Evolutionary conservation across 1,284 basidiomycete species (phyloP).

Genomic region (Psilocybe mexicana): DNA sequence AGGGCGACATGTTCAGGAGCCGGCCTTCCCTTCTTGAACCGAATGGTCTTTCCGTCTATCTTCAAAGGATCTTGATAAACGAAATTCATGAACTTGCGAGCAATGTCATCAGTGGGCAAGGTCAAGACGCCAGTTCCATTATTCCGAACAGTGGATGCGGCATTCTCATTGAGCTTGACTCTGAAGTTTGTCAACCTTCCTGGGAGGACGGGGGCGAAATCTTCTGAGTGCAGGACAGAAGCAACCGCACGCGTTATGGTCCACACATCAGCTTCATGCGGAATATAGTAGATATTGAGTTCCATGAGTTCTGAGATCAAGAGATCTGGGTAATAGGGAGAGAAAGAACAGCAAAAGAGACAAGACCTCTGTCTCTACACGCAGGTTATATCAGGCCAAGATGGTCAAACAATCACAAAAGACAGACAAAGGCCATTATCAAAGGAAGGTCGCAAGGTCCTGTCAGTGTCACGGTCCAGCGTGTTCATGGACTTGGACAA

Average conservation of each 20-base stretch:
- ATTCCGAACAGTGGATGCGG: constrained; percentile 54
- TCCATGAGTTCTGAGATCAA: constrained; percentile 40
- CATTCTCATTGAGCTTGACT: constrained; percentile 49
- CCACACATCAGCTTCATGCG: constrained; percentile 50
- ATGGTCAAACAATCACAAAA: background rate
- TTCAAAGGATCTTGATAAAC: constrained; percentile 38
- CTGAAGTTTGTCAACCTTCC: constrained; percentile 55
- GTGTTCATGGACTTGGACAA: no score
- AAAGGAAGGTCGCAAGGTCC: no score
- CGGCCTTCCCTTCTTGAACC: constrained; percentile 32
- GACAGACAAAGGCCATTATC: background rate
- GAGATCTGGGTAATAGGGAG: background rate
- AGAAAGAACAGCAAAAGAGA: no score
- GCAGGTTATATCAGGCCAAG: no score
- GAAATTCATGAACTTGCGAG: constrained; percentile 47
- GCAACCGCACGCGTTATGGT: constrained; percentile 58
- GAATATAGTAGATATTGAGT: constrained; percentile 48
- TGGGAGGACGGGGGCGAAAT: constrained; percentile 44
- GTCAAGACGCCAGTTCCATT: constrained; percentile 56
- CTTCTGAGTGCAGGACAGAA: constrained; percentile 51
- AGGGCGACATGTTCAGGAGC: constrained; percentile 28
- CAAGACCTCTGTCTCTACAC: no score
- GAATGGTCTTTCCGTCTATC: constrained; percentile 38
- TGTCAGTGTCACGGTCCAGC: no score
- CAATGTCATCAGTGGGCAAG: constrained; percentile 42